Evolutionary conservation across 1,139 yeast species (phyloP), one percentile per base, ranked within the genome.

Genomic region (Debaryomyces sp.): DNA sequence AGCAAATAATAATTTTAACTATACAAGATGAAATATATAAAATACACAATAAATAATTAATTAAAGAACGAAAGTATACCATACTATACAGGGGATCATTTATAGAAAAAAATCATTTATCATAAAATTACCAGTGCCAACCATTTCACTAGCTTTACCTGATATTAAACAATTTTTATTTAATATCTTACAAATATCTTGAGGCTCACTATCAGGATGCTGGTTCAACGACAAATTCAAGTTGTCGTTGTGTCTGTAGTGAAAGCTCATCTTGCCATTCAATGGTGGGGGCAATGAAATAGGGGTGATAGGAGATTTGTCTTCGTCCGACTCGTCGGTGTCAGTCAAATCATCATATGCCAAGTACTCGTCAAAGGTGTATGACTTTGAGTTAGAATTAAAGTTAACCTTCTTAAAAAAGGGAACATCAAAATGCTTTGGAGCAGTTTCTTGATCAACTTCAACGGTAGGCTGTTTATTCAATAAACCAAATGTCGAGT

Each of bases 91-190:
- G 18, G 27, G 43, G 10, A n/a, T 36, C 32, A 51, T 49, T 60
- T 61, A 75, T 57, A 76, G 70, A 59, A 73, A 73, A 58, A 78
- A 77, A 55, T 79, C 83, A 58, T 77, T 76, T 57, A 77, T 68
- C 54, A 77, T 62, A 54, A 79, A 73, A 50, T 70, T 72, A 35
- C 81, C 80, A 41, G 79, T 70, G 50, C 82, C 76, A 48, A 80
- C 77, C 80, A 80, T 80, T 63, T 80, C 84, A 52, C 81, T 74
- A 46, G 82, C 81, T 56, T 71, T 75, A 48, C 84, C 84, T 34
- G 78, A 67, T 54, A 76, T 63, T 46, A 80, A 65, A 48, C 80
- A 73, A 49, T 78, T 67, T 51, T 74, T 71, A 58, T 78, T 80
- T 56, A 80, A 66, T 44, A 70, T 62, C 55, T 65, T 68, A 43